Base-by-base conservation (phyloP, 768 basidiomycete species). In the Lentinula detonsa region DNA sequence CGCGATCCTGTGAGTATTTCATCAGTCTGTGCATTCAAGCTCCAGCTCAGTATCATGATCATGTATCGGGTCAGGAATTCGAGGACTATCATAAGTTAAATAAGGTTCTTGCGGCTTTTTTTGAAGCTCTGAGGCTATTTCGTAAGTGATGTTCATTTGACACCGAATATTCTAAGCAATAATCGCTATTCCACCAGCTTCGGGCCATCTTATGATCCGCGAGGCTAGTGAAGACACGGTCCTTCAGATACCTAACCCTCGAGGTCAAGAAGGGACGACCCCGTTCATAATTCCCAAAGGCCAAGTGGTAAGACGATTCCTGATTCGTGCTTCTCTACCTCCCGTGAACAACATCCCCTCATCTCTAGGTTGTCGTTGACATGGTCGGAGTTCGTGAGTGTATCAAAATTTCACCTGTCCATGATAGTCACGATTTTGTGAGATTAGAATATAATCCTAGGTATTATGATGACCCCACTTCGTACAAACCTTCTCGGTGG, bases 401-500 rank as follows among this genome's bases (percentile, higher is more conserved):
- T 31, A 53, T 50, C 23, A 8, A 39, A 39, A 39, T 74, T 23
- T 31, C 31, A 42, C n/a, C 37, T 61, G 15, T 3, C 1, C 1
- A 4, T 28, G 13, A 15, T 33, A 13, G 8, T 23, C 40, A 16
- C 15, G 8, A 2, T 13, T 50, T 7, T 39, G 10, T 13, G 57
- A 34, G 18, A 13, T 15, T 52, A 83, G 81, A 81, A 68, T 77
- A 81, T 65, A 83, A 83, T 61, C 74, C 80, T 2, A 72, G 78
- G 13, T 79, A 81, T 64, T 82, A 79, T 61, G 73, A 79, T 2
- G 73, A 80, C 9, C 81, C 82, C 1, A 68, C 76, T n/a, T 68
- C 72, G 54, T 83, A 72, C 72, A 76, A 73, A 53, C 83, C 82
- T 1, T 81, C 80, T 1, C 71, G 83, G 43, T 84, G 82, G 82